A percentile compares a stretch with the other conserved stretches of the same genome.
phyloP scores from a whole-genome alignment of 306 rosid species.

The Datisca glomerata region DNA sequence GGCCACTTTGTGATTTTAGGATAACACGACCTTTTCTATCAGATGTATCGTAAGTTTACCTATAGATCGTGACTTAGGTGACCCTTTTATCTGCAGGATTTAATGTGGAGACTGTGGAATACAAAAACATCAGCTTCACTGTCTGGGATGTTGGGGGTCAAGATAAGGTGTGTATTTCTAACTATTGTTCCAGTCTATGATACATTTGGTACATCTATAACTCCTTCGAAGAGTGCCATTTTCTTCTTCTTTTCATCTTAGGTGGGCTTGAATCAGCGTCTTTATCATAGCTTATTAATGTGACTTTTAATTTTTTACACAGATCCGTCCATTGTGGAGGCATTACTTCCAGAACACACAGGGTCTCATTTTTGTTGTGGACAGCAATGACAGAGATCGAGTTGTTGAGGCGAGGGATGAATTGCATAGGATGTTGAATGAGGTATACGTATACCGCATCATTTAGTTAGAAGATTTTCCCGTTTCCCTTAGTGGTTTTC shows the following conservation, averaged over 20 bases:
- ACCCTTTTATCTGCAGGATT: constrained; percentile 42
- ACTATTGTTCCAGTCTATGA: constrained; percentile 5
- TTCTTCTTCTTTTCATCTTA: too few relatives aligned
- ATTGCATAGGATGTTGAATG: constrained; percentile 97
- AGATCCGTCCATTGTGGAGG: constrained; percentile 99
- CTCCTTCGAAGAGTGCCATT: too few relatives aligned
- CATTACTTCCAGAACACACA: constrained; percentile 99
- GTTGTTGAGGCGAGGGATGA: constrained; percentile 99
- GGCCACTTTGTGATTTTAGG: too few relatives aligned
- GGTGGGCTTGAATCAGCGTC: too few relatives aligned
- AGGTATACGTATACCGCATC: constrained; percentile 31
- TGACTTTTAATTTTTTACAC: constrained; percentile 13
- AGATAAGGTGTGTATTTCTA: constrained; percentile 60
- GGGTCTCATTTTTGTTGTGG: constrained; percentile 98
- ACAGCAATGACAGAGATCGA: constrained; percentile 99
- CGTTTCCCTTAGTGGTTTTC: too few relatives aligned
- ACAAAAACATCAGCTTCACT: constrained; percentile 98
- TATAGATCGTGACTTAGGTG: background rate
- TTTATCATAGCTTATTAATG: too few relatives aligned
- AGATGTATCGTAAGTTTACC: too few relatives aligned
- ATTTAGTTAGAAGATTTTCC: background rate
- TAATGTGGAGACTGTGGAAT: constrained; percentile 98
- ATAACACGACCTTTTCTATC: too few relatives aligned
- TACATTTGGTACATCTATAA: constrained; percentile 4
- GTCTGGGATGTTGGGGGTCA: constrained; percentile 99